phyloP scores from a whole-genome alignment of 192 early-diverging fungal species.

The Mortierella claussenii region DNA sequence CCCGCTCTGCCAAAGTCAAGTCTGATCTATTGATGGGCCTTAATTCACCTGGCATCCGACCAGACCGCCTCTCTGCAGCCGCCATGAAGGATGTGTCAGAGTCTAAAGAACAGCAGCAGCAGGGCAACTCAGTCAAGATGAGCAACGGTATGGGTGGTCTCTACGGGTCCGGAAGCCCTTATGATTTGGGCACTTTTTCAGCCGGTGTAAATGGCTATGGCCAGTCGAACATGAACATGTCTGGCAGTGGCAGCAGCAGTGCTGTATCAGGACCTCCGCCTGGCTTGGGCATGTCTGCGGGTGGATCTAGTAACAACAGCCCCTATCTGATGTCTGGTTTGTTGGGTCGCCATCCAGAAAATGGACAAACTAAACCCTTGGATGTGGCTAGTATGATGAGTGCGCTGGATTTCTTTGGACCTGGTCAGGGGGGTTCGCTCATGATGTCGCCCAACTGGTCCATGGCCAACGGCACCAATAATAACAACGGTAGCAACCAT shows the following conservation, averaged over 20 bases:
- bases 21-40: constrained; percentile 51
- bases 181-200: not conserved
- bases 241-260: not conserved
- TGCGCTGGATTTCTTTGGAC: constrained; percentile 40
- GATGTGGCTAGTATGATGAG: constrained; percentile 49
- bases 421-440: constrained; percentile 20
- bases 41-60: constrained; percentile 28
- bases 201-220: constrained; percentile 17
- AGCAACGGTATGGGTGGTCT: not conserved
- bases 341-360: constrained; percentile 15
- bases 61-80: constrained; percentile 24
- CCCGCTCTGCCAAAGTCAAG: constrained; percentile 48
- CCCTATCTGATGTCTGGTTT: constrained; percentile 27
- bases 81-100: constrained; percentile 14
- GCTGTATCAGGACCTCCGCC: constrained; percentile 36
- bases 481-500: not conserved
- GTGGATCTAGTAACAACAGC: constrained; percentile 11
- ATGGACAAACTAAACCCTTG: constrained; percentile 16
- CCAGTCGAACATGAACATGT: not conserved
- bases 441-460: constrained; percentile 40
- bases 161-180: constrained; percentile 6
- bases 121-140: constrained; percentile 8
- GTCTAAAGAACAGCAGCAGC: not conserved
- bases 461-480: constrained; percentile 5
- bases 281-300: constrained; percentile 24